Percentiles rank a stretch among this genome's conserved stretches.
Evolutionary conservation across 495 filamentous ascomycete genomes (phyloP).

Genomic region (Tuber aestivum): DNA sequence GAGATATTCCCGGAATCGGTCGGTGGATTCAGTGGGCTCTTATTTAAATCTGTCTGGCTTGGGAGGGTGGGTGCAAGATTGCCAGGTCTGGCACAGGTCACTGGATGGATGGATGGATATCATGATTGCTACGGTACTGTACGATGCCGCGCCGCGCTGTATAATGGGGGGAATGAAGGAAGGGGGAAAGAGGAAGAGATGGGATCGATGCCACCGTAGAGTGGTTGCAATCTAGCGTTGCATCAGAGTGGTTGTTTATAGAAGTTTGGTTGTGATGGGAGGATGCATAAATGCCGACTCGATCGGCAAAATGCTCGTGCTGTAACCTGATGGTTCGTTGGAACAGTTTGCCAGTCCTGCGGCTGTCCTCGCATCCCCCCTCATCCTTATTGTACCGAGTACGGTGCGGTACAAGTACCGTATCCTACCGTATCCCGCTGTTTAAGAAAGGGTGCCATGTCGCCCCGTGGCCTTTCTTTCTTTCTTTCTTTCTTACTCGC

Average conservation of each 20-base stretch:
- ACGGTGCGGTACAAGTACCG: too few species aligned
- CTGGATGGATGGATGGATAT: background rate
- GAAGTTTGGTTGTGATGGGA: background rate
- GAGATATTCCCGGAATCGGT: slow-evolving; percentile 1
- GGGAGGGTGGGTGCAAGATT: slow-evolving; percentile 1
- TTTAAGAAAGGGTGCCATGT: slow-evolving; percentile 1
- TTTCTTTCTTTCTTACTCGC: too few species aligned
- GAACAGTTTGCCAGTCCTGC: background rate
- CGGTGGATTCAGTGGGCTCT: background rate
- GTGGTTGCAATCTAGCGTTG: too few species aligned
- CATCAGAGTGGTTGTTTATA: too few species aligned
- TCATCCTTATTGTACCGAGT: too few species aligned
- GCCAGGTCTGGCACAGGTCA: background rate
- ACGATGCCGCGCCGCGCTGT: background rate
- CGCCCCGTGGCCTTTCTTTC: background rate
- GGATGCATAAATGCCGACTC: background rate
- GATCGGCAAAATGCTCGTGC: background rate
- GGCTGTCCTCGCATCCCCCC: background rate
- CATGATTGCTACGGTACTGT: background rate
- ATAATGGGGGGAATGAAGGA: background rate
- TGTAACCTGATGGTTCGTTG: background rate
- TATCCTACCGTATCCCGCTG: background rate
- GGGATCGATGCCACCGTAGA: slow-evolving; percentile 4
- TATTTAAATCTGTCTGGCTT: background rate
- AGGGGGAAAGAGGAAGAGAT: background rate